Percentiles rank a stretch among this genome's conserved stretches.
Conservation (phyloP, 2,329 filamentous ascomycete species). For the Lasiodiplodia sp. region DNA sequence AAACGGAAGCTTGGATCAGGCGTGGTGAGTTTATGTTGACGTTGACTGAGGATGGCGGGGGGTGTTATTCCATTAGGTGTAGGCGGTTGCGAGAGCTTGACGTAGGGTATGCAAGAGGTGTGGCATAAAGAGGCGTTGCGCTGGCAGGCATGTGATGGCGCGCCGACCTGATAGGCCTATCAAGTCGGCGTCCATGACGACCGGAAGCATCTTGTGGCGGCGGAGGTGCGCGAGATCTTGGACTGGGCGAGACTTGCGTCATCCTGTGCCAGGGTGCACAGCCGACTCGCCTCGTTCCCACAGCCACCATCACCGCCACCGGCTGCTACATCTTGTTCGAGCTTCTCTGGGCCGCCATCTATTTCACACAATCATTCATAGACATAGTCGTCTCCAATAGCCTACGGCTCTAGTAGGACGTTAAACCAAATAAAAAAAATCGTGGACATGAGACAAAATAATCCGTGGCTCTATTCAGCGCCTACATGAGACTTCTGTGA, state of each 20-base stretch:
- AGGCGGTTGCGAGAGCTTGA: slow-evolving; percentile 6
- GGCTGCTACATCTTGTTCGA: no score
- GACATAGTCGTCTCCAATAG: no score
- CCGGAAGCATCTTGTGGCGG: not conserved
- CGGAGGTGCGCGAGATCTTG: not conserved
- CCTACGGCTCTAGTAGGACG: no score
- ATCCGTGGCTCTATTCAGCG: no score
- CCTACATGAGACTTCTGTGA: no score
- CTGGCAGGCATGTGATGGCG: slow-evolving; percentile 24
- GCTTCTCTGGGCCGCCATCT: no score
- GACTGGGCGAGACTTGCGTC: slow-evolving; percentile 14
- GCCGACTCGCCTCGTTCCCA: not conserved
- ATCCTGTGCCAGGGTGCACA: not conserved
- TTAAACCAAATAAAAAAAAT: no score
- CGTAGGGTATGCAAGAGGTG: slow-evolving; percentile 3
- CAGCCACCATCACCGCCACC: not conserved
- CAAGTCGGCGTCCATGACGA: slow-evolving; percentile 23
- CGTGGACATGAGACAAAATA: no score
- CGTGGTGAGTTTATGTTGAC: not conserved
- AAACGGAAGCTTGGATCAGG: not conserved
- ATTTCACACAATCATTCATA: no score
- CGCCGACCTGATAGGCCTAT: slow-evolving; percentile 6
- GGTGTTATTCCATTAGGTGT: not conserved
- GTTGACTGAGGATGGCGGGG: not conserved
- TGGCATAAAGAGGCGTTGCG: not conserved